These are phyloP conservation scores for Eimeria necatrix DNA, from an alignment of 169 alveolate species.

Conservation along the genomic window DNA sequence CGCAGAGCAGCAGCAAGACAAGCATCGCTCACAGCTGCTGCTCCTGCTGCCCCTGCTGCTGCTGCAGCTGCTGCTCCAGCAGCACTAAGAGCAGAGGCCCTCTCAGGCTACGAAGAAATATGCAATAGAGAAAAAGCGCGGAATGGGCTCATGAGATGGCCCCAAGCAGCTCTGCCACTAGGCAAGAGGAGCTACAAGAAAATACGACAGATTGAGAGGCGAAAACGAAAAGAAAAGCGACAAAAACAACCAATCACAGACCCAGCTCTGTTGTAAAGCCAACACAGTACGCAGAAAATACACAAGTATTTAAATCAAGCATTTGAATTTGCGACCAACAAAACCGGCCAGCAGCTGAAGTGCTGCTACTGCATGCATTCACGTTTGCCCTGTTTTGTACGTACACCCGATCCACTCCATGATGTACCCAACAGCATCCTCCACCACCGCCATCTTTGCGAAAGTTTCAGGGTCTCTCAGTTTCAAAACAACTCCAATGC, in stretches of 20 bases:
- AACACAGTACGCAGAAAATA: too few relatives aligned
- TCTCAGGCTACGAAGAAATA: too few relatives aligned
- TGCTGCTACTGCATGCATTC: not conserved
- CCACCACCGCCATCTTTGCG: conserved; percentile 21
- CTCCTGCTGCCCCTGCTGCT: not conserved
- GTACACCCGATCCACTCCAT: conserved; percentile 16
- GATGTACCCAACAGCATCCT: conserved; percentile 41
- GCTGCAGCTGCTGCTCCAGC: conserved; percentile 10
- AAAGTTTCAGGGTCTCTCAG: conserved; percentile 11
- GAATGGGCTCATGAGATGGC: not conserved
- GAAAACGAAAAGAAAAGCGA: not conserved
- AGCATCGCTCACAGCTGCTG: not conserved
- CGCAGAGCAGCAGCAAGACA: conserved; percentile 48
- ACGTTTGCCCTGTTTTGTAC: not conserved
- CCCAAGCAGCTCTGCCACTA: too few relatives aligned
- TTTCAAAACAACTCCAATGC: conserved; percentile 34
- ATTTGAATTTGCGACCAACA: too few relatives aligned
- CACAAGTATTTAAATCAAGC: too few relatives aligned
- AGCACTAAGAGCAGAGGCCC: not conserved
- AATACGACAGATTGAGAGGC: not conserved
- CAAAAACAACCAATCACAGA: not conserved
- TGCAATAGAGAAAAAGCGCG: not conserved
- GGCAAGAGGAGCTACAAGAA: too few relatives aligned
- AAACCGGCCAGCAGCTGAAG: not conserved
- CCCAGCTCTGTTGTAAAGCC: too few relatives aligned